phyloP scores from a whole-genome alignment of 140 eudicot genomes.

The Stevia rebaudiana region DNA sequence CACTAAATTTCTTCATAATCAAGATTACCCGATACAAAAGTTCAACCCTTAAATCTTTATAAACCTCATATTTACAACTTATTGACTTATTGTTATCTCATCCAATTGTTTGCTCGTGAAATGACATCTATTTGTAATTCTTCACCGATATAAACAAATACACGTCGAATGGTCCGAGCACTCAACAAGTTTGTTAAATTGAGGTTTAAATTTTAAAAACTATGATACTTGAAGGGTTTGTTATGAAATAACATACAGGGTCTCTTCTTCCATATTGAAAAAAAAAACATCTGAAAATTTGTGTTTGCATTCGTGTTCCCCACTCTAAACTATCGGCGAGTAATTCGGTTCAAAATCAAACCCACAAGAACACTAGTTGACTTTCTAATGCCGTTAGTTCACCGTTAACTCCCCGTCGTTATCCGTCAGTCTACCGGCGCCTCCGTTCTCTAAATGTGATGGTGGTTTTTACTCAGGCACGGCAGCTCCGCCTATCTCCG shows the following conservation, averaged over 20 bases:
- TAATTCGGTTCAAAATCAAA: constrained; percentile 11
- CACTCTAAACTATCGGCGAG: constrained; percentile 17
- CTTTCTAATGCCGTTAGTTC: constrained; percentile 27
- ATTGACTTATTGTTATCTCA: no score
- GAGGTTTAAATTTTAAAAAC: background rate
- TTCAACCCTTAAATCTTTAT: no score
- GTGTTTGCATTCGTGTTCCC: constrained; percentile 9
- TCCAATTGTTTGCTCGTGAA: no score
- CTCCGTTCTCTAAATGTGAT: constrained; percentile 19
- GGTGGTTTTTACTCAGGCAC: constrained; percentile 43
- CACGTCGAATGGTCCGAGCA: no score
- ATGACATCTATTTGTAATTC: no score
- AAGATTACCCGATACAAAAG: no score
- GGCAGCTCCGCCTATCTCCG: constrained; percentile 56
- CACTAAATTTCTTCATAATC: no score
- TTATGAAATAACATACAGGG: background rate
- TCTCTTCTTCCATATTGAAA: constrained; percentile 10
- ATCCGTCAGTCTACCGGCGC: constrained; percentile 15
- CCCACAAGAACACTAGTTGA: constrained; percentile 34
- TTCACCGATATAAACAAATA: no score
- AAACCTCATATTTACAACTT: no score
- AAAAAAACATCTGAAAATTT: constrained; percentile 1
- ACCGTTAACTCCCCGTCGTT: constrained; percentile 28
- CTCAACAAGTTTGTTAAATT: background rate
- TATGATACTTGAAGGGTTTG: background rate